Base-by-base conservation (phyloP, 2,329 filamentous ascomycete species). In the Trichothecium roseum region DNA sequence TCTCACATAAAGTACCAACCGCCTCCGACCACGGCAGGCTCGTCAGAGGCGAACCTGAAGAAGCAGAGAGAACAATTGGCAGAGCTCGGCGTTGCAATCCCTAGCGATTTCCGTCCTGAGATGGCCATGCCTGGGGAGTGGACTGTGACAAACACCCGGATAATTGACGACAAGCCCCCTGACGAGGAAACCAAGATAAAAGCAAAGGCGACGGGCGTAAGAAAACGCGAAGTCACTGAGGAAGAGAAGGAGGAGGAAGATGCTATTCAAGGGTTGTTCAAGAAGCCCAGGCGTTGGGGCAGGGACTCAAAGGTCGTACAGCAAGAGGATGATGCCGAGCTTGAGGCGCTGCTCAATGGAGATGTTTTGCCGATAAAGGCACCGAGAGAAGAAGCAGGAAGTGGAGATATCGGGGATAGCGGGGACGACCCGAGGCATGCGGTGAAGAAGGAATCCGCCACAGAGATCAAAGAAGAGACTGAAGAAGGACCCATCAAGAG, bases 101-200 rank as follows among this genome's bases (percentile, higher is more conserved):
- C 91, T 1, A 78, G 84, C 30, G 78, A 83, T 44, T 78, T 85
- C 38, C 69, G 85, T 40, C 68, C 72, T 3, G 84, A 91, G 40
- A 78, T 95, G 74, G 87, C 88, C 5, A 78, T 95, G 64, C 79
- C 81, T 4, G 86, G 91, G 22, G 84, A 94, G 36, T 98, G 89
- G 89, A 77, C 85, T 1, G 73, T 80, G 9, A 78, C 74, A 39
- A 76, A 72, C 5, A 73, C 84, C 28, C 68, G 75, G 30, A 67
- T 76, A 4, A 58, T 79, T 16, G 59, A 68, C 12, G 63, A 67
- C 12, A 54, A 46, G 22, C 45, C 47, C 16, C 61, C 62, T 5
- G 56, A 58, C 30, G 58, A 57, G 6, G 53, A 55, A 18, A 54
- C 52, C 20, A 56, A 58, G 18, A 57, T 64, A 7, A 64, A 70